Evolutionary conservation across 2,329 filamentous ascomycete genomes (phyloP).

Genomic region (Xylariaceae sp.): DNA sequence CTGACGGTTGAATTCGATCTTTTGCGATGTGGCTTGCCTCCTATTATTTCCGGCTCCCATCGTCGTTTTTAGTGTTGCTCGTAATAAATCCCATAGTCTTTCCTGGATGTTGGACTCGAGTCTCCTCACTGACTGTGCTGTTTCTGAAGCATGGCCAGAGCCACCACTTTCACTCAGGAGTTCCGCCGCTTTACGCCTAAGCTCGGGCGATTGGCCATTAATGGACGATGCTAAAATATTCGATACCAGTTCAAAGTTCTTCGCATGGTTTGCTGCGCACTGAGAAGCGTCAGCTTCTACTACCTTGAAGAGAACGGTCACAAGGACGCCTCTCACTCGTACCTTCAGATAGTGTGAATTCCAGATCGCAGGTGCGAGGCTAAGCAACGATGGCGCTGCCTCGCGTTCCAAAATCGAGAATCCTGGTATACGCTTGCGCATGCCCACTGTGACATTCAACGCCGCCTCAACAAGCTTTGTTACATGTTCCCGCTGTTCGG

Average conservation of each 20-base stretch:
- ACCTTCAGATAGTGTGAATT: conserved; percentile 20
- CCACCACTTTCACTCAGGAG: conserved; percentile 8
- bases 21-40: background rate
- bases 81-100: conserved; percentile 26
- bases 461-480: conserved; percentile 12
- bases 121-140: background rate
- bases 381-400: conserved; percentile 13
- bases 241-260: conserved; percentile 24
- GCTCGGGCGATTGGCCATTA: conserved; percentile 21
- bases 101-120: conserved; percentile 15
- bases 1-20: background rate
- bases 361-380: conserved; percentile 20
- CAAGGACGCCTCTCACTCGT: background rate
- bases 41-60: conserved; percentile 8
- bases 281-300: conserved; percentile 11
- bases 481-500: conserved; percentile 8
- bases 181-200: conserved; percentile 19
- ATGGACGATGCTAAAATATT: conserved; percentile 22
- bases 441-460: conserved; percentile 13
- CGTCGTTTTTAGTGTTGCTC: conserved; percentile 20
- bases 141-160: background rate
- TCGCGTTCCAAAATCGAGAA: conserved; percentile 2
- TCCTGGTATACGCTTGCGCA: conserved; percentile 4
- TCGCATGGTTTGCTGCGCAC: conserved; percentile 20
- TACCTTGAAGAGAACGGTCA: background rate